Percentiles rank a stretch among this genome's conserved stretches.
phyloP scores from a whole-genome alignment of 1,139 yeast species.

The Hyphopichia burtonii region DNA sequence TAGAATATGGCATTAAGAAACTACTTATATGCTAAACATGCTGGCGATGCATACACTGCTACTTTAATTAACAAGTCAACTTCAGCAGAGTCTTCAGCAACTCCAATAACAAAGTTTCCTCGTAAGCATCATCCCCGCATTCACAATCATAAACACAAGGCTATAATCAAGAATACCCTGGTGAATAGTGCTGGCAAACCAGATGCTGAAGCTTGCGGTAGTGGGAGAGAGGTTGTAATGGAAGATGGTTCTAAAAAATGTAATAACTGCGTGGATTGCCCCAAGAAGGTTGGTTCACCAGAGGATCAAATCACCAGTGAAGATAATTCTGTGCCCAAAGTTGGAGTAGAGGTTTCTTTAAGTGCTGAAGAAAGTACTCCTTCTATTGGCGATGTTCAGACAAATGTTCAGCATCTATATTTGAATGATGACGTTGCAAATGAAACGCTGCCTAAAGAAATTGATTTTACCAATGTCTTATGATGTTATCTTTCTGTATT shows the following conservation, averaged over 20 bases:
- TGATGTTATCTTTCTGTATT: neutral
- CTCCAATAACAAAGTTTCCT: neutral
- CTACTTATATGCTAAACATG: slow-evolving; percentile 43
- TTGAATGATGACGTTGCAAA: neutral
- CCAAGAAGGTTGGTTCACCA: slow-evolving; percentile 13
- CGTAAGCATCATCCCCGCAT: neutral
- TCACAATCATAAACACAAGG: neutral
- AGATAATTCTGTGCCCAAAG: slow-evolving; percentile 10
- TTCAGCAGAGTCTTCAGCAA: slow-evolving; percentile 2
- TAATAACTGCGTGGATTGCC: slow-evolving; percentile 29
- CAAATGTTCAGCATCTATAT: neutral
- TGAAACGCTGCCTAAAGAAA: slow-evolving; percentile 8
- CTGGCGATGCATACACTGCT: slow-evolving; percentile 18
- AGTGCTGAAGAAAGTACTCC: neutral
- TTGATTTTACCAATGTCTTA: slow-evolving; percentile 17
- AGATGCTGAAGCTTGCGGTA: slow-evolving; percentile 11
- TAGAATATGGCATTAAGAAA: slow-evolving; percentile 48
- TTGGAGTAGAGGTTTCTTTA: neutral
- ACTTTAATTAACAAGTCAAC: slow-evolving; percentile 22
- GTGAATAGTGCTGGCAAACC: no score
- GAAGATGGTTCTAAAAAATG: slow-evolving; percentile 19
- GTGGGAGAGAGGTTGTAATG: slow-evolving; percentile 16
- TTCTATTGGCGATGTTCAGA: neutral
- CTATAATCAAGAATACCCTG: neutral
- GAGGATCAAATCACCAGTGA: neutral